A percentile compares a stretch with the other conserved stretches of the same genome.
Conservation (phyloP, 331 rosid species). For the Cucumis variabilis region DNA sequence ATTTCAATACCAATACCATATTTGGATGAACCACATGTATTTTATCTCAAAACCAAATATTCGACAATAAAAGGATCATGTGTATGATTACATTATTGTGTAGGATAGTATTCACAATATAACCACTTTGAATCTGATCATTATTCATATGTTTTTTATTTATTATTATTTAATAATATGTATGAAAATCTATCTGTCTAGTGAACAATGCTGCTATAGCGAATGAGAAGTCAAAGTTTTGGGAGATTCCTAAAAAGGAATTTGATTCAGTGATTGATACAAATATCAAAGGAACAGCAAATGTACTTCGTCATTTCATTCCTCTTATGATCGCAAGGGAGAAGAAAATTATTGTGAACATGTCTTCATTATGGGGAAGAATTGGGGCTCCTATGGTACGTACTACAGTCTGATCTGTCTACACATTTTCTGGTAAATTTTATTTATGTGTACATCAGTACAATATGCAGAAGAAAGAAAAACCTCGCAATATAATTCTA, state of each 20-base stretch:
- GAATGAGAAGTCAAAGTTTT: constrained; percentile 73
- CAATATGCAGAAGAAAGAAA: not conserved
- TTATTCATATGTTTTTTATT: not conserved
- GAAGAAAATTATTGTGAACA: constrained; percentile 71
- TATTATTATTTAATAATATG: not conserved
- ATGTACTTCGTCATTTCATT: constrained; percentile 43
- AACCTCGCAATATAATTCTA: not conserved
- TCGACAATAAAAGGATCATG: too few relatives aligned
- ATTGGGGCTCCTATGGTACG: constrained; percentile 77
- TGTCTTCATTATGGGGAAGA: constrained; percentile 95
- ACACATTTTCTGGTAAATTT: not conserved
- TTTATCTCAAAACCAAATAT: too few relatives aligned
- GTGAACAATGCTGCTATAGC: constrained; percentile 84
- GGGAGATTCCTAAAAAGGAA: constrained; percentile 82
- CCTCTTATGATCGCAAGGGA: constrained; percentile 49
- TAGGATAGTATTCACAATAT: too few relatives aligned
- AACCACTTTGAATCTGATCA: too few relatives aligned
- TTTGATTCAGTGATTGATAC: constrained; percentile 74
- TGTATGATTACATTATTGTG: too few relatives aligned
- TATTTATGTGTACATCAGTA: too few relatives aligned
- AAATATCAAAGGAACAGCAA: constrained; percentile 75
- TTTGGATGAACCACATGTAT: too few relatives aligned
- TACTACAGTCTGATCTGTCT: not conserved
- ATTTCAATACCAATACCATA: too few relatives aligned
- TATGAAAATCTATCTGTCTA: not conserved